phyloP scores from a whole-genome alignment of 2,329 filamentous ascomycete genomes.

The Anthostomella pinea region DNA sequence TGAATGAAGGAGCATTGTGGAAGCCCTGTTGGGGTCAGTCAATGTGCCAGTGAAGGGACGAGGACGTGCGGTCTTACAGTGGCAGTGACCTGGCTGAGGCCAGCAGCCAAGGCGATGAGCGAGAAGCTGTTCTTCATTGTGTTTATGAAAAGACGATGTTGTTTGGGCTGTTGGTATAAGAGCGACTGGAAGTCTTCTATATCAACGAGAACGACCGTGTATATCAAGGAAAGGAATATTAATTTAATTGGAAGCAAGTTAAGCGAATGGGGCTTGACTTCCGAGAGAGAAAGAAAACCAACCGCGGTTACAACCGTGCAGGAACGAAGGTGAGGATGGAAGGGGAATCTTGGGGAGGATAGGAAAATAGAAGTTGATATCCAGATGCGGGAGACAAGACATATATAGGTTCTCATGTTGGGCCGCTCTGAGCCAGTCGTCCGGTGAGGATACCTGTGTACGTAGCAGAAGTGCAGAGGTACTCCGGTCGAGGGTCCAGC shows the following conservation, averaged over 20 bases:
- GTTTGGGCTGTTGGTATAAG: constrained; percentile 10
- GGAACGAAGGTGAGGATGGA: constrained; percentile 28
- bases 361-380: constrained; percentile 12
- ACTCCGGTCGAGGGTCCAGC: constrained; percentile 13
- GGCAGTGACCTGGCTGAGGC: constrained; percentile 48
- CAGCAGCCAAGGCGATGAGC: constrained; percentile 50
- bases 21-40: constrained; percentile 19
- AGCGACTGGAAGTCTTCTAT: constrained; percentile 24
- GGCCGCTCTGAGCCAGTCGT: constrained; percentile 20
- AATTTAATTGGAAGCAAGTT: constrained; percentile 45
- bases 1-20: constrained; percentile 49
- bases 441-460: constrained; percentile 12
- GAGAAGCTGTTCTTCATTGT: constrained; percentile 52
- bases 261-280: constrained; percentile 57
- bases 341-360: constrained; percentile 23
- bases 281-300: constrained; percentile 32
- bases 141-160: constrained; percentile 15
- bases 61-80: constrained; percentile 34
- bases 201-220: constrained; percentile 18
- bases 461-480: too few species aligned
- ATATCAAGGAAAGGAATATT: constrained; percentile 30
- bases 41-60: background rate
- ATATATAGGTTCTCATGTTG: constrained; percentile 31
- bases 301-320: constrained; percentile 27
- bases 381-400: constrained; percentile 14